phyloP scores from a whole-genome alignment of 192 early-diverging fungal genomes.

The Thoreauomyces humboldtii region DNA sequence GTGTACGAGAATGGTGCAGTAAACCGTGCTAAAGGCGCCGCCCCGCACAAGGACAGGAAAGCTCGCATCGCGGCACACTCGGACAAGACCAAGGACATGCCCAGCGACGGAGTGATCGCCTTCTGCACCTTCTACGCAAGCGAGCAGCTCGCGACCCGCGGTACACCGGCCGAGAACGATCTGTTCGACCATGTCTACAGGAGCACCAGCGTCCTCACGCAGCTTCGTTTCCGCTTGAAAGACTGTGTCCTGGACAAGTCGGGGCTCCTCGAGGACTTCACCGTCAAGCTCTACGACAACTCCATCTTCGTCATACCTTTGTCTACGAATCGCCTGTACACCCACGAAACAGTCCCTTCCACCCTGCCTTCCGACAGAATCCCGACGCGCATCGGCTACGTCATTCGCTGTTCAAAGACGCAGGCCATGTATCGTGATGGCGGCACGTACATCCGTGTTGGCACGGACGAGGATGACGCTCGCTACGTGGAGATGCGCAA shows the following conservation, averaged over 20 bases:
- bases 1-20: constrained; percentile 1
- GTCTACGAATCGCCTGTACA: no score
- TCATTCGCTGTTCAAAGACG: constrained; percentile 2
- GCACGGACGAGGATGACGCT: background rate
- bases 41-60: background rate
- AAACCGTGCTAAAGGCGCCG: background rate
- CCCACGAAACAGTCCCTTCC: background rate
- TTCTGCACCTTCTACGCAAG: constrained; percentile 18
- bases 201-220: background rate
- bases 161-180: no score
- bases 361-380: background rate
- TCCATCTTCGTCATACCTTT: background rate
- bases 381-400: constrained; percentile 7
- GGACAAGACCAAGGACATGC: constrained; percentile 26
- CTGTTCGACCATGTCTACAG: constrained; percentile 3
- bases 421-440: background rate
- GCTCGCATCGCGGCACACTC: constrained; percentile 11
- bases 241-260: background rate
- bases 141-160: background rate
- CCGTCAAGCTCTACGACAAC: background rate
- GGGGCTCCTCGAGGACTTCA: background rate
- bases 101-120: constrained; percentile 6
- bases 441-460: background rate
- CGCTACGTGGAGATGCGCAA: background rate
- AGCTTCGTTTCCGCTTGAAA: background rate